Conservation (phyloP, 495 filamentous ascomycete genomes). For the Sordaria brevicollis region DNA sequence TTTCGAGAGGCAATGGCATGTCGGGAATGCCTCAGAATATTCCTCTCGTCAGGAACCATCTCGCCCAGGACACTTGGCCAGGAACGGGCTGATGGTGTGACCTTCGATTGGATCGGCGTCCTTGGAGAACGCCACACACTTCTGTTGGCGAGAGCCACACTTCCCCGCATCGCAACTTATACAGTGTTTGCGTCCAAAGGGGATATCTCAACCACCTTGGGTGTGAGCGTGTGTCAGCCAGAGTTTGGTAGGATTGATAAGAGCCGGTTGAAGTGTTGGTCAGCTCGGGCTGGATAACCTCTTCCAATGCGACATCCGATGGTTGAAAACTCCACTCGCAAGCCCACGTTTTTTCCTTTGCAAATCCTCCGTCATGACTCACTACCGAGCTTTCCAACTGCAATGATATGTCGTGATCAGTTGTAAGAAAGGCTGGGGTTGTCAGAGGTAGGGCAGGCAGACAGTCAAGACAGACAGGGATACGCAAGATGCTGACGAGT, state of each 20-base stretch:
- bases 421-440: not conserved
- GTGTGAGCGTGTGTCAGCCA: not conserved
- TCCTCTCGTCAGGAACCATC: not conserved
- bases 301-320: not conserved
- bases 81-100: not conserved
- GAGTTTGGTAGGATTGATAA: not conserved
- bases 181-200: not conserved
- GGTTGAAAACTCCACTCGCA: not conserved
- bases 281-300: not conserved
- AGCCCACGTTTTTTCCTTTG: not conserved
- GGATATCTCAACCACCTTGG: not conserved
- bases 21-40: not conserved
- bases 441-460: not conserved
- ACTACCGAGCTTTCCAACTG: not conserved
- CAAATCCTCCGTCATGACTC: not conserved
- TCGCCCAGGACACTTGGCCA: not conserved
- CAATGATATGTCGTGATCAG: not conserved
- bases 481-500: not conserved
- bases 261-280: not conserved
- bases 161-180: not conserved
- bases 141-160: not conserved
- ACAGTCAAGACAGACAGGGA: not conserved
- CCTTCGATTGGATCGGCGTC: not conserved
- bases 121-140: not conserved
- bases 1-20: not conserved